Conservation (phyloP, 2,329 filamentous ascomycete species). For the Coniochaeta prunicola region DNA sequence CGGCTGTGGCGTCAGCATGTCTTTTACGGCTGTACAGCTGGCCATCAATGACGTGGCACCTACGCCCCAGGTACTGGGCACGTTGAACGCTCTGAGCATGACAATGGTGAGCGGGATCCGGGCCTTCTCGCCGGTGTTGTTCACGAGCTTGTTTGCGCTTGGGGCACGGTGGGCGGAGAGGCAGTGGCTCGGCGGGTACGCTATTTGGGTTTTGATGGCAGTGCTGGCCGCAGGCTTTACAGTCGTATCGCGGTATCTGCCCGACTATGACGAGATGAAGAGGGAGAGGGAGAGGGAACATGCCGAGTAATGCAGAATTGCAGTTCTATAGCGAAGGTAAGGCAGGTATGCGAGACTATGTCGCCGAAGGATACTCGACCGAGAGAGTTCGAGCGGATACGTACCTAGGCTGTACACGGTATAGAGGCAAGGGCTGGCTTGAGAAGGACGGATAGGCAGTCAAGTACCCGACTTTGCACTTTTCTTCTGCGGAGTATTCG, state of each 20-base stretch:
- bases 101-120: conserved; percentile 55
- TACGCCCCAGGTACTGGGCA: conserved; percentile 55
- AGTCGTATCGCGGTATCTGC: conserved; percentile 23
- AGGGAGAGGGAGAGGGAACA: conserved; percentile 7
- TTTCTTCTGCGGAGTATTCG: too few relatives aligned
- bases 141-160: conserved; percentile 60
- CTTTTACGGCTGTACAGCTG: conserved; percentile 65
- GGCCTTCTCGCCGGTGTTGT: conserved; percentile 57
- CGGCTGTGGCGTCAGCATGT: conserved; percentile 59
- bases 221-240: conserved; percentile 25
- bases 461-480: neutral
- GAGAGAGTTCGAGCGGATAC: neutral
- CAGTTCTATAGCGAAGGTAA: neutral
- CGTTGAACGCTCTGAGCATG: conserved; percentile 62
- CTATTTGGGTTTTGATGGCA: conserved; percentile 55
- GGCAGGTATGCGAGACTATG: neutral
- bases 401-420: neutral
- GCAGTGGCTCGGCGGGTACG: conserved; percentile 56
- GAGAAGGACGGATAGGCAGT: too few relatives aligned
- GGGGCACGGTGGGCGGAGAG: conserved; percentile 43
- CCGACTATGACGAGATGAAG: conserved; percentile 23
- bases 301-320: neutral
- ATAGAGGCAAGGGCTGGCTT: too few relatives aligned
- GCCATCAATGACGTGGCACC: conserved; percentile 69
- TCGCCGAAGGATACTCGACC: neutral